phyloP scores from a whole-genome alignment of 495 filamentous ascomycete genomes.

The Platismatia glauca region DNA sequence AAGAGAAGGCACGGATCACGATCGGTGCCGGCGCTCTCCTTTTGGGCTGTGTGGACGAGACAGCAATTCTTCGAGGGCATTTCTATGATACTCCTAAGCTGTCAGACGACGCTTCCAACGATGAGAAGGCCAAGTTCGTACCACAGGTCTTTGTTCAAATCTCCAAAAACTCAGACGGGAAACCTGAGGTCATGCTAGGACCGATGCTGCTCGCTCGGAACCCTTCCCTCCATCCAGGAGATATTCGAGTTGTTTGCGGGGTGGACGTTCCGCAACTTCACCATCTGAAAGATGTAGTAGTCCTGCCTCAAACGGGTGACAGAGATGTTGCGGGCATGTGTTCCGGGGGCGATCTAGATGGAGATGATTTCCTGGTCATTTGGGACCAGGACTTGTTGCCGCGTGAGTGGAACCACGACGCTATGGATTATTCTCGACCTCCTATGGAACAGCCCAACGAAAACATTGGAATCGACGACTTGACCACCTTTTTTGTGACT shows the following conservation, averaged over 20 bases:
- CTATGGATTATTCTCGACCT: conserved; percentile 63
- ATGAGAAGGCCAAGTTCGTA: conserved; percentile 41
- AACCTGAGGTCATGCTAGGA: conserved; percentile 61
- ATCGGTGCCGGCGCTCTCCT: conserved; percentile 79
- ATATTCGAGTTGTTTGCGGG: conserved; percentile 79
- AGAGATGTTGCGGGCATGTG: conserved; percentile 85
- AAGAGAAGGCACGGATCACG: conserved; percentile 83
- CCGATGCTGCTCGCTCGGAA: conserved; percentile 82
- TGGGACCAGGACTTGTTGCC: conserved; percentile 80
- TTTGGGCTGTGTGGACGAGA: conserved; percentile 86
- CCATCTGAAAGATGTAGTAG: conserved; percentile 75
- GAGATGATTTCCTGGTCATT: conserved; percentile 89
- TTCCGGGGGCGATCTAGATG: conserved; percentile 91
- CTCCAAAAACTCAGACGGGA: conserved; percentile 38
- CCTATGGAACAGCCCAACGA: conserved; percentile 42
- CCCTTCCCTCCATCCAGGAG: conserved; percentile 88
- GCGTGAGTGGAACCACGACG: conserved; percentile 52
- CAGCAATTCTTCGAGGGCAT: conserved; percentile 62
- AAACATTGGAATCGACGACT: conserved; percentile 56
- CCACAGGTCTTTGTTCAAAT: conserved; percentile 90
- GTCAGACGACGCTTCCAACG: conserved; percentile 19
- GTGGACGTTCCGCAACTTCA: conserved; percentile 64
- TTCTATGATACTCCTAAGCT: conserved; percentile 26
- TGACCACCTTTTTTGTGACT: conserved; percentile 77
- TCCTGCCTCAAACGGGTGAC: conserved; percentile 78